Base-by-base conservation (phyloP, 768 basidiomycete species). In the Auricularia heimuer region DNA sequence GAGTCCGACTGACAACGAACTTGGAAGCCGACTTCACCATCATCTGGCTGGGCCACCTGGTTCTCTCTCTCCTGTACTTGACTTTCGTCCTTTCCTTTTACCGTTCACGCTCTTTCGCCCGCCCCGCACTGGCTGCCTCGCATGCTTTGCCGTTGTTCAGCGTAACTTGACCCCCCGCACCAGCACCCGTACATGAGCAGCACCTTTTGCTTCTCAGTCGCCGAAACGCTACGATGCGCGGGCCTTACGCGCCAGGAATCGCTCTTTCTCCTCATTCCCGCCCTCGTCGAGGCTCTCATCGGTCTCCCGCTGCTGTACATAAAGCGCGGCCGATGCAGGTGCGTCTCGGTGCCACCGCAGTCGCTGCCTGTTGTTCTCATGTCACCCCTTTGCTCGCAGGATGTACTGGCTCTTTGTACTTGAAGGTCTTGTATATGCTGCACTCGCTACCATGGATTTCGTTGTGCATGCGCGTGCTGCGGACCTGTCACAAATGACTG, bases 201-300 rank as follows among this genome's bases (percentile, higher is more conserved):
- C 76, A 79, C 81, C 65, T 76, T 84, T 70, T 92, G 90, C 75
- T 77, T 92, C 67, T 91, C 90, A 36, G 76, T 83, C 44, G 83
- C 85, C 65, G 75, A 87, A 47, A 88, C 84, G 67, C 82, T 92
- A 67, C 90, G 90, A 66, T 92, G 90, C 72, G 74, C 81, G 67
- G 78, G 80, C 54, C 79, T 88, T 65, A 76, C 79, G 62, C 70
- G 65, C 61, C 68, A 76, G 33, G 75, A 90, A 74, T 79, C 77
- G 63, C 73, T 76, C 42, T 69, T 81, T 47, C 74, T 90, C 64
- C 74, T 89, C 67, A 80, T 90, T 66, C 88, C 89, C 36, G 79
- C 85, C 18, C 82, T 75, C 47, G 71, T 90, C 62, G 89, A 90
- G 74, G 73, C 84, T 66, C 70, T 90, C 45, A 83, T 87, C 69